Base-by-base conservation (phyloP, 2,329 filamentous ascomycete genomes). In the Zalaria obscura region DNA sequence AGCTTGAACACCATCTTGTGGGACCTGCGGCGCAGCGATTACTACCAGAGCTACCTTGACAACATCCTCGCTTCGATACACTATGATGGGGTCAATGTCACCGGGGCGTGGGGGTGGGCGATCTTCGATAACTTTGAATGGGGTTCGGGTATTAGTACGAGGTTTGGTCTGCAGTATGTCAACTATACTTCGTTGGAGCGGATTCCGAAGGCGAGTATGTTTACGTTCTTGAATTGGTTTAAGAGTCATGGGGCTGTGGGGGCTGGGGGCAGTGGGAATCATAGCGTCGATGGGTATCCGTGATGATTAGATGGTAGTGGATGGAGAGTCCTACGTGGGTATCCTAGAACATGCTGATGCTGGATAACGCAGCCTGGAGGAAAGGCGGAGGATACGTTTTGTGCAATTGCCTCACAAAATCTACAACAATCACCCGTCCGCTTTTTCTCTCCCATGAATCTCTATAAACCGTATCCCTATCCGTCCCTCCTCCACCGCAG, bases 41-140 rank as follows among this genome's bases (percentile, higher is more conserved):
- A 61, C 43, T 59, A 56, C 39, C 45, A 47, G 10, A 51, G 55
- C n/a, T 62, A 58, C 44, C 44, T 61, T 7, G 47, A 58, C 27
- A 55, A 50, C 11, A 54, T 61, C n/a, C 50, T 61, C 4, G 53
- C 56, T 4, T 52, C 56, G 9, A 44, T 60, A 18, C 52, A 57
- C 5, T 44, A 48, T 26, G 56, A 62, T 40, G 55, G 54, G 3
- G 52, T 61, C 3, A 54, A 58, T 37, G 54, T 61, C 3, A 54
- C 56, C 2, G 59, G 55, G 1, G 47, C 50, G 36, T 43, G 57
- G 38, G 57, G 53, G 4, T 61, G 57, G 58, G 55, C 54, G 35
- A 55, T 60, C 27, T 53, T 56, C 10, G 58, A 60, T 42, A 61
- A 60, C 43, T 43, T 61, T 38, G 60, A 63, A 43, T 62, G 58